These are phyloP conservation scores for Stevia rebaudiana DNA, from an alignment of 140 eudicot species.

Conservation along the genomic window DNA sequence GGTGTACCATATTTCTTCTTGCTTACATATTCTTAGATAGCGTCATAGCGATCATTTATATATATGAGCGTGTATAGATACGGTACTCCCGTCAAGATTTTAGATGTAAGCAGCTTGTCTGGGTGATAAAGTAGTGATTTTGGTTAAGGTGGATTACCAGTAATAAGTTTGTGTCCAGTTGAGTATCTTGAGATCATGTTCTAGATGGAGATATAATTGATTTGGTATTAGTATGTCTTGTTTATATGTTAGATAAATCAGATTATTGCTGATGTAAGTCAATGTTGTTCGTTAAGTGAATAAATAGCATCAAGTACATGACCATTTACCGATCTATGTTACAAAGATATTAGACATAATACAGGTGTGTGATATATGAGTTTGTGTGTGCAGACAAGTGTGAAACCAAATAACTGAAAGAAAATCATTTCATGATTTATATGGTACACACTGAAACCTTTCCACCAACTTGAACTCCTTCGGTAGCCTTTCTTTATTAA, in stretches of 20 bases:
- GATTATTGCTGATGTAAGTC: background rate
- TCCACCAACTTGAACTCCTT: background rate
- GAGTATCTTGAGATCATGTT: conserved; percentile 5
- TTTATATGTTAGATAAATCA: conserved; percentile 5
- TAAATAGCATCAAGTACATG: background rate
- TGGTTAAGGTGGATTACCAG: conserved; percentile 1
- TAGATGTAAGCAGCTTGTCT: conserved; percentile 19
- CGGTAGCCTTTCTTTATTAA: background rate
- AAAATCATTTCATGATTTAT: background rate
- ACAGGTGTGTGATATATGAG: background rate
- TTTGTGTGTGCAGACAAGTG: background rate
- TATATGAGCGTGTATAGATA: background rate
- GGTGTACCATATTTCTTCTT: background rate
- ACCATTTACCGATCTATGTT: background rate
- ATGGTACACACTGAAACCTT: background rate
- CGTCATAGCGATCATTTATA: background rate
- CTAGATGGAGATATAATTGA: conserved; percentile 1
- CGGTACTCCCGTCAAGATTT: background rate
- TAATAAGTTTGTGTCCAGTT: background rate
- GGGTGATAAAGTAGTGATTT: background rate
- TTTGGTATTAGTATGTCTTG: background rate
- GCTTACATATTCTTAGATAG: background rate
- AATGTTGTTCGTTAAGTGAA: background rate
- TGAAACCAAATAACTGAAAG: conserved; percentile 3
- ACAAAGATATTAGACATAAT: background rate